Conservation (phyloP, 1,284 basidiomycete species). For the Exobasidium cylindrosporum region DNA sequence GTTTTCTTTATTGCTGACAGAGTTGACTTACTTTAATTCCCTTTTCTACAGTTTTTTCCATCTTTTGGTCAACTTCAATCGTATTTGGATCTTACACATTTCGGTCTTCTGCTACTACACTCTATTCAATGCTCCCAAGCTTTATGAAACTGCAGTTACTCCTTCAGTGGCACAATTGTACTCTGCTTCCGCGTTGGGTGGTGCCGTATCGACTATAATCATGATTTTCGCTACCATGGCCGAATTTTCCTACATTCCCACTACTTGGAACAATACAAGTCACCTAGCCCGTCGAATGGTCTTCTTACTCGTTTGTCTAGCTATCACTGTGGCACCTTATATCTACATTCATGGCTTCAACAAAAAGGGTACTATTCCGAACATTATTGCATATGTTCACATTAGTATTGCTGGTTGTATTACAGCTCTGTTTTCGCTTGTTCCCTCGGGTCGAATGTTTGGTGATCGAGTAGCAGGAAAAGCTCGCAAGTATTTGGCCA, state of each 20-base stretch:
- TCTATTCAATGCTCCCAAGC: constrained; percentile 75
- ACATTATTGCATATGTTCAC: constrained; percentile 45
- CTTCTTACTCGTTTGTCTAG: constrained; percentile 51
- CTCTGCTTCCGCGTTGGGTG: constrained; percentile 51
- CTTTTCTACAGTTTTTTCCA: constrained; percentile 46
- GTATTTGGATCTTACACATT: constrained; percentile 55
- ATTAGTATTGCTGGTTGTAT: constrained; percentile 45
- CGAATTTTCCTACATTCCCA: constrained; percentile 53
- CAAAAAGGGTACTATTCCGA: constrained; percentile 31
- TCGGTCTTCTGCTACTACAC: constrained; percentile 55
- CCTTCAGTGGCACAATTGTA: constrained; percentile 40
- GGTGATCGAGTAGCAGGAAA: constrained; percentile 54
- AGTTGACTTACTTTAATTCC: neutral
- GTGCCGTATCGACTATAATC: constrained; percentile 50
- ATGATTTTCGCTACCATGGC: constrained; percentile 54
- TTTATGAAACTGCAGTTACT: constrained; percentile 67
- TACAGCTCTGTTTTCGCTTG: constrained; percentile 50
- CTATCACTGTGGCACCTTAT: constrained; percentile 49
- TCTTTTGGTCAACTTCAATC: constrained; percentile 55
- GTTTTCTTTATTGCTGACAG: neutral
- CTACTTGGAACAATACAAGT: constrained; percentile 55
- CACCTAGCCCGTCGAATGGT: constrained; percentile 50
- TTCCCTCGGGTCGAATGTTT: constrained; percentile 52
- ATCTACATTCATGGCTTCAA: constrained; percentile 53
- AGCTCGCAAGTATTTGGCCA: constrained; percentile 54